Evolutionary conservation across 768 basidiomycete genomes (phyloP).

Genomic region (Russula sp.): DNA sequence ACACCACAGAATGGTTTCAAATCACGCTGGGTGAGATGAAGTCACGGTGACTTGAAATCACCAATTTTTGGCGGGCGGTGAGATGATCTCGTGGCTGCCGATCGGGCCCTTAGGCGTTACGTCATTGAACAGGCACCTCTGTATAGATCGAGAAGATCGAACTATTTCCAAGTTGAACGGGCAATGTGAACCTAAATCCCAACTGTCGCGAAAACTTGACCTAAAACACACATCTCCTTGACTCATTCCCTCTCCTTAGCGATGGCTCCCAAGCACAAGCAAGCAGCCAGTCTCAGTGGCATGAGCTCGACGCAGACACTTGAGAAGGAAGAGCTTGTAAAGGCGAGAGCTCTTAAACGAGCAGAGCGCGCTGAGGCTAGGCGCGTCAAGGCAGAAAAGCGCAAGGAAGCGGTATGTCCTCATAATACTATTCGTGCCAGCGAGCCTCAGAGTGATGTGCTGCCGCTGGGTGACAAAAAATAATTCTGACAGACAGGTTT

Average conservation of each 20-base stretch:
- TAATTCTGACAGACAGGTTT: not conserved
- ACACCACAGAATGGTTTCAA: no score
- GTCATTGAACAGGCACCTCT: not conserved
- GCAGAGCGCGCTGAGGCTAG: not conserved
- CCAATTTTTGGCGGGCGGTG: no score
- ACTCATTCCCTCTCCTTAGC: no score
- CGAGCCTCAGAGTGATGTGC: not conserved
- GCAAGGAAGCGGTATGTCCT: slow-evolving; percentile 3
- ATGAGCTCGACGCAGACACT: not conserved
- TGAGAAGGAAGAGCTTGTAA: not conserved
- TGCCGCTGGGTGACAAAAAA: not conserved
- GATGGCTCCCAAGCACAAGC: not conserved
- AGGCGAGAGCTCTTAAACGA: not conserved
- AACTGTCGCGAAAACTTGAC: not conserved
- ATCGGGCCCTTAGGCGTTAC: not conserved
- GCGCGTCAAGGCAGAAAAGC: not conserved
- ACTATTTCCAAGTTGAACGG: no score
- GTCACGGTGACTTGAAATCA: no score
- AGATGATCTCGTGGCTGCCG: no score
- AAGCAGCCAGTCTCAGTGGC: not conserved
- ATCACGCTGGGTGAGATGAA: no score
- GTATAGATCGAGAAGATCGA: no score
- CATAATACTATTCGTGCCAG: not conserved
- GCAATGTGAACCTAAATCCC: not conserved
- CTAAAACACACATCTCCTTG: not conserved